Conservation (phyloP, 2,329 filamentous ascomycete species). For the Coniochaeta ligniaria region DNA sequence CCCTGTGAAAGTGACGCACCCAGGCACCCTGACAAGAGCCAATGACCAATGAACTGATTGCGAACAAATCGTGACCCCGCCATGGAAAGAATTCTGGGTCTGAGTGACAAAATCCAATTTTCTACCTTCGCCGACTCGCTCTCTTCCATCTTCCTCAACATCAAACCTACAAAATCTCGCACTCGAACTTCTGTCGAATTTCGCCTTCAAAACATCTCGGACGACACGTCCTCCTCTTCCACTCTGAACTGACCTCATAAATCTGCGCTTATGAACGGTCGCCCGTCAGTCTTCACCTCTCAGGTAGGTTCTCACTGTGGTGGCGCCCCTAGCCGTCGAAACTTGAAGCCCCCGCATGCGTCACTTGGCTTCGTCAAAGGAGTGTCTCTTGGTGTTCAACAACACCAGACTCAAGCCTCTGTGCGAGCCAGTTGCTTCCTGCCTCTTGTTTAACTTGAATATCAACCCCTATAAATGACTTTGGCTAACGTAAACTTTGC, state of each 20-base stretch:
- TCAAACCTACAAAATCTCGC: background rate
- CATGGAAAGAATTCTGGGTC: background rate
- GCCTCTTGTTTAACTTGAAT: conserved; percentile 1
- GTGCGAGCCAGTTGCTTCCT: conserved; percentile 5
- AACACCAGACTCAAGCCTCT: background rate
- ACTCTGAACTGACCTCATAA: conserved; percentile 24
- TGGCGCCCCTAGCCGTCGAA: conserved; percentile 3
- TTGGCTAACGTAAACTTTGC: conserved; percentile 32
- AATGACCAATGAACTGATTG: background rate
- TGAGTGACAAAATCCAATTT: background rate
- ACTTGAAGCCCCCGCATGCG: conserved; percentile 3
- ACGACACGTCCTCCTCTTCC: conserved; percentile 5
- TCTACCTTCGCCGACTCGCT: background rate
- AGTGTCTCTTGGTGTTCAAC: background rate
- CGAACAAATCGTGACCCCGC: background rate
- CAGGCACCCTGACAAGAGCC: background rate
- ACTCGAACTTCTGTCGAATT: background rate
- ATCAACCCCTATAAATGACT: background rate
- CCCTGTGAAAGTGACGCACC: background rate
- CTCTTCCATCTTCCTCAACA: background rate
- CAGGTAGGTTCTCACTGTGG: conserved; percentile 51
- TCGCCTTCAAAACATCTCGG: background rate
- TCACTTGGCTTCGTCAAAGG: background rate
- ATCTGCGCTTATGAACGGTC: conserved; percentile 78
- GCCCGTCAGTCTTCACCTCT: conserved; percentile 78